Evolutionary conservation across 208 protist species (phyloP).

Genomic region (Herpetomonas muscarum): DNA sequence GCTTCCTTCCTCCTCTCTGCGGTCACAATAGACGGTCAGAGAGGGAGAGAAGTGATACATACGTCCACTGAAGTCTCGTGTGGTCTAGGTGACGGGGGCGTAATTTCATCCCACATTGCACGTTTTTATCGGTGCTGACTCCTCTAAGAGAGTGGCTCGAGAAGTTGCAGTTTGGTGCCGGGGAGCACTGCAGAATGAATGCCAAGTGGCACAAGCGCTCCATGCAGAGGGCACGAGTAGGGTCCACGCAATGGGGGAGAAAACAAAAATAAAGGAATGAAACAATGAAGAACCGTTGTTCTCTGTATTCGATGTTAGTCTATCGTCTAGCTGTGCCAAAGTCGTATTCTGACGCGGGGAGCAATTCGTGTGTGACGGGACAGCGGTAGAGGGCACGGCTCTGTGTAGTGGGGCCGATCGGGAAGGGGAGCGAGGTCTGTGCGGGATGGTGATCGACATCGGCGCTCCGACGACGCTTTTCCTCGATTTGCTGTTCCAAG

Average conservation of each 20-base stretch:
- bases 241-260: background rate
- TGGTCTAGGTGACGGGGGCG: too few species aligned
- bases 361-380: conserved; percentile 45
- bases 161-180: too few species aligned
- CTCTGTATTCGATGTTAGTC: background rate
- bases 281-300: background rate
- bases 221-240: too few species aligned
- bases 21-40: too few species aligned
- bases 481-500: conserved; percentile 13
- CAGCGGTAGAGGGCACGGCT: conserved; percentile 47
- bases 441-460: background rate
- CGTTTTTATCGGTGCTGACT: too few species aligned
- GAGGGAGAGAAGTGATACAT: too few species aligned
- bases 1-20: too few species aligned
- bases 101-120: too few species aligned
- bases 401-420: conserved; percentile 10
- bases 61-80: too few species aligned
- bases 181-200: too few species aligned
- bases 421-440: background rate
- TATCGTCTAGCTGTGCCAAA: conserved; percentile 13
- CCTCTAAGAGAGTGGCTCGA: too few species aligned
- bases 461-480: conserved; percentile 1
- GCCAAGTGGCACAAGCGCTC: too few species aligned
- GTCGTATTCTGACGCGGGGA: conserved; percentile 58
- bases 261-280: conserved; percentile 4